A percentile compares a stretch with the other conserved stretches of the same genome.
These are phyloP conservation scores for Starmera caribaea DNA, from an alignment of 805 yeast genomes.

Conservation along the genomic window DNA sequence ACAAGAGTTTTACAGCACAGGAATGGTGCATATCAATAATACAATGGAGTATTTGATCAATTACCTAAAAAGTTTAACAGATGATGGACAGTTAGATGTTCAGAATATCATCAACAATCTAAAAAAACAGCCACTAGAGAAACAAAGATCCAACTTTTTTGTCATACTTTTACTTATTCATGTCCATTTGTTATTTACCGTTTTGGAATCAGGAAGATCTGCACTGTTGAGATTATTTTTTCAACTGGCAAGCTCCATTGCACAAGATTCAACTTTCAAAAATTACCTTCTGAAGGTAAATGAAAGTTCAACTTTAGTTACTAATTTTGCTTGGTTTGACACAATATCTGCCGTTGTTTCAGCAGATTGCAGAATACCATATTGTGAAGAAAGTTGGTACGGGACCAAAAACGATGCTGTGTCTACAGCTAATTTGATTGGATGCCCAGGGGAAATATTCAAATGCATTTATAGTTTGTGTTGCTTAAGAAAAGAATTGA, in stretches of 20 bases:
- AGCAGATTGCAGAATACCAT: constrained; percentile 47
- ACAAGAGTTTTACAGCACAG: constrained; percentile 39
- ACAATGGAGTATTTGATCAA: constrained; percentile 46
- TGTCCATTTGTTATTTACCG: constrained; percentile 44
- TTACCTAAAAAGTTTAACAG: constrained; percentile 24
- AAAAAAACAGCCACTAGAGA: constrained; percentile 23
- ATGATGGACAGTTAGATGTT: constrained; percentile 19
- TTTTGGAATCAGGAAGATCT: constrained; percentile 45
- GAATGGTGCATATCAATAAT: constrained; percentile 43
- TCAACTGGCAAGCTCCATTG: constrained; percentile 39
- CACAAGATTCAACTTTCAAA: constrained; percentile 34
- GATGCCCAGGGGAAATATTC: constrained; percentile 52
- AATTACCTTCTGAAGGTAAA: constrained; percentile 34
- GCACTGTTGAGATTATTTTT: constrained; percentile 40
- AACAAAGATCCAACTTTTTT: constrained; percentile 30
- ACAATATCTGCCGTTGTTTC: constrained; percentile 46
- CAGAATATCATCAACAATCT: constrained; percentile 26
- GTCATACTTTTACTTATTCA: constrained; percentile 42
- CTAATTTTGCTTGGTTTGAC: constrained; percentile 51
- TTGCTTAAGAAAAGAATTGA: constrained; percentile 21
- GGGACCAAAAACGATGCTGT: constrained; percentile 32
- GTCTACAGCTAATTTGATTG: constrained; percentile 46
- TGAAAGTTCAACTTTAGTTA: constrained; percentile 37
- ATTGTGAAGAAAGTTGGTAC: constrained; percentile 43
- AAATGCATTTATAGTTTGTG: constrained; percentile 36